Evolutionary conservation across 139 green algal genomes (phyloP).

Genomic region (Deuterostichococcus epilithicus): DNA sequence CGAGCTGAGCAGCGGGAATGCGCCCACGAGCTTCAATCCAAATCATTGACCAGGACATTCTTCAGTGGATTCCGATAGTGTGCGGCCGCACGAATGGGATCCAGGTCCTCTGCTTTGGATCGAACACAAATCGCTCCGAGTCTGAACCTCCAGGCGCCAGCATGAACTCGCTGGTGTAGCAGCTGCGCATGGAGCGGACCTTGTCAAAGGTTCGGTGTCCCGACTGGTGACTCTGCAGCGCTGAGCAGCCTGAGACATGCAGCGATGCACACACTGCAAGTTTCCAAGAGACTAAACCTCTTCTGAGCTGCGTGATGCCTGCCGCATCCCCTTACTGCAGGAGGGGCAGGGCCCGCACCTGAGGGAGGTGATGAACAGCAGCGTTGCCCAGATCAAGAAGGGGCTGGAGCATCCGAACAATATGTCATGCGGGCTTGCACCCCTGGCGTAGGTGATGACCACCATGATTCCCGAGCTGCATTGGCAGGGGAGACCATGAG

Average conservation of each 20-base stretch:
- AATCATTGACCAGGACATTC: too few relatives aligned
- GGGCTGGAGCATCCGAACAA: background rate
- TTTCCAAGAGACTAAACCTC: too few relatives aligned
- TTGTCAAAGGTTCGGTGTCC: too few relatives aligned
- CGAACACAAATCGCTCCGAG: background rate
- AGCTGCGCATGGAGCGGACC: background rate
- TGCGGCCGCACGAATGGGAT: background rate
- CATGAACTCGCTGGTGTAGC: constrained; percentile 1
- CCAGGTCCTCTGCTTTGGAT: background rate
- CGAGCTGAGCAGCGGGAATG: too few relatives aligned
- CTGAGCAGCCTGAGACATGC: too few relatives aligned
- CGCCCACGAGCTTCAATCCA: too few relatives aligned
- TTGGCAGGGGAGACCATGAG: background rate
- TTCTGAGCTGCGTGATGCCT: too few relatives aligned
- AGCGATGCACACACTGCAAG: too few relatives aligned
- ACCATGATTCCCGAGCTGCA: background rate
- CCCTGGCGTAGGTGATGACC: background rate
- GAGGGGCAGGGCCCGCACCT: too few relatives aligned
- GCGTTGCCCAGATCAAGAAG: background rate
- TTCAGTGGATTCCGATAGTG: too few relatives aligned
- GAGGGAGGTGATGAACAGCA: background rate
- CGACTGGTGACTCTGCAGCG: too few relatives aligned
- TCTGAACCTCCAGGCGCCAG: background rate
- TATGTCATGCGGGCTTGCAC: background rate
- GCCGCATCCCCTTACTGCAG: too few relatives aligned